Evolutionary conservation across 805 yeast species (phyloP), one percentile per base, ranked within the genome.

Genomic region (Saturnispora silvae): DNA sequence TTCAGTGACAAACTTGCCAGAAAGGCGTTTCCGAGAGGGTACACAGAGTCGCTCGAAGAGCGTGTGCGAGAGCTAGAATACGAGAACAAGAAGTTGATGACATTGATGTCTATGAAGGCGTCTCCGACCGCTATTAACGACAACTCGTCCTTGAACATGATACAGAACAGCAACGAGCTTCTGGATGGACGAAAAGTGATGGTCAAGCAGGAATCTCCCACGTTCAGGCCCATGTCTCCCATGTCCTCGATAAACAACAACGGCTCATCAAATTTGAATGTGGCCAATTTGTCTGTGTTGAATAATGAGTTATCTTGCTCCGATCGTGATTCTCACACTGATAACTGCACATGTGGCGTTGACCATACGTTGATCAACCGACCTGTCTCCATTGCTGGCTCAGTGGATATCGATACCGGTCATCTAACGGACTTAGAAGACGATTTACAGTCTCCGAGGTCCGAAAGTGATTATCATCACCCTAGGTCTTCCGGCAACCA

Each of bases 21-120:
- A 40, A 65, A 87, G 44, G 89, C 95, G 0, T 86, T 79, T 50
- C 96, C 96, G 0, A 68, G 94, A 53, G 96, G 96, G 0, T 86
- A 86, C 50, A 86, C 96, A 0, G 96, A 86, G 58, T 77, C 86
- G 2, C 57, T 86, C 37, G 96, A 86, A 53, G 94, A 84, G 51
- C 64, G 95, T 35, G 77, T 86, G n/a, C 65, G 95, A 34, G 92
- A 81, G 51, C 64, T 87, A 17, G 95, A 85, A 54, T 72, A 79
- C 3, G 94, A 85, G 50, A 84, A 83, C 54, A 72, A 75, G 45
- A 70, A 81, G 49, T 57, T 86, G 20, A 65, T 70, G 24, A 81
- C 82, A 8, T 52, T 80, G 33, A 51, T 82, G 28, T 80, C 75
- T 41, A 54, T 77, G 39, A 69, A 78, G 46, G 20, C 24, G 17